Base-by-base conservation (phyloP, 345 rosid genomes). In the Linum lewisii region DNA sequence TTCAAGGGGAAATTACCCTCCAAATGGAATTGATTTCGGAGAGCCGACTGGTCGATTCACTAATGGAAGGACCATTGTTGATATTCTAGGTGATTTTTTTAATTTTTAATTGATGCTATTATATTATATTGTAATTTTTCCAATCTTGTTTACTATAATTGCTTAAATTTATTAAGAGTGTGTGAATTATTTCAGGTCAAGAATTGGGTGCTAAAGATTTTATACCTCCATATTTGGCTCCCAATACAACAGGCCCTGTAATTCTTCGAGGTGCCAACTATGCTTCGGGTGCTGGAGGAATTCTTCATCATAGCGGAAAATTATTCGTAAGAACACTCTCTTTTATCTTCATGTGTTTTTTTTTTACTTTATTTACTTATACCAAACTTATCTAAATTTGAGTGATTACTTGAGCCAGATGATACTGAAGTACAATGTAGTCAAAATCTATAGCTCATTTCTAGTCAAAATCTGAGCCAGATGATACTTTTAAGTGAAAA, bases 21-120 rank as follows among this genome's bases (percentile, higher is more conserved):
- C 82, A 8, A 61, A 71, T 59, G 81, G 81, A n/a, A 77, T 77
- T 34, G 81, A 77, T 65, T 73, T 73, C 24, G 81, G 78, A 14
- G 51, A 51, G 54, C 73, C 78, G 16, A 67, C 72, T 10, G 73
- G 72, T 6, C 71, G 76, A 36, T 74, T 73, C 72, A 70, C 76
- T 51, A 74, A 77, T 29, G 81, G 76, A 14, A 67, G 66, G 29
- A 73, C 78, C 2, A 67, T 66, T 29, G 71, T 32, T 62, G 81
- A 71, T 62, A 70, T 37, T 65, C 63, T 50, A 67, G 75, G 80
- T 61, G 58, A n/a, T n/a, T n/a, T n/a, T n/a, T n/a, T n/a, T n/a
- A n/a, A n/a, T n/a, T n/a, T n/a, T n/a, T n/a, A n/a, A n/a, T n/a
- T n/a, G n/a, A n/a, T n/a, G n/a, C n/a, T n/a, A n/a, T n/a, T n/a